Evolutionary conservation across 176 grass and related monocot genomes (phyloP), one percentile per base, ranked within the genome.

Genomic region (Aegilops bicornis): DNA sequence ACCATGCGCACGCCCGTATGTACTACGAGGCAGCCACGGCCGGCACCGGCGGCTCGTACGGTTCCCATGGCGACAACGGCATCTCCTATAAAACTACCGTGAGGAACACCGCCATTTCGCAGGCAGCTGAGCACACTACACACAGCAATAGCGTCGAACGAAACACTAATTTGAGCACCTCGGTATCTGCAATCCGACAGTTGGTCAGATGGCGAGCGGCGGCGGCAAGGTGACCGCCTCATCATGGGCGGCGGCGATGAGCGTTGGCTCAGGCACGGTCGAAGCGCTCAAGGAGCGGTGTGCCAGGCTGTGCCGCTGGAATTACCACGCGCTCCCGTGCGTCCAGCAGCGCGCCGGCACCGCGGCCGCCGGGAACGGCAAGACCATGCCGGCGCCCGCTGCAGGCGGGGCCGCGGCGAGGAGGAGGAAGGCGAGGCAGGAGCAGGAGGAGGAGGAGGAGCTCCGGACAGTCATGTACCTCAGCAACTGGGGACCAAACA

Each of bases 401-500:
- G 36, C 69, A 61, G 36, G 16, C 2, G 29, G 40, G 15, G 63
- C 40, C 8, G 78, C 22, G 30, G 74, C 79, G 23, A 90, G 80
- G 85, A 87, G 80, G 86, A 87, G 76, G 86, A 90, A 79, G 25
- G 83, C 60, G 17, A 71, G 31, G 90, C 79, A 61, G 43, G 64
- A 89, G 71, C 54, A 87, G 9, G 90, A 97, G 88, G 92, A 87
- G 9, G 90, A 97, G 88, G 92, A 92, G 84, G 68, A 88, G 73
- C 84, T 97, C 64, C 83, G 90, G 48, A 92, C 88, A 0, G 86
- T 91, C 39, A 91, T 92, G 86, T 89, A 91, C 89, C 43, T 90
- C 60, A 87, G 84, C 54, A 89, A 83, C 85, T 97, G 95, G 92
- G 90, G 92, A 13, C 92, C 92, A 31, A 97, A 94, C 64, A 90